A percentile compares a stretch with the other conserved stretches of the same genome.
Evolutionary conservation across 1,284 basidiomycete genomes (phyloP).

Genomic region (Serendipita sp.): DNA sequence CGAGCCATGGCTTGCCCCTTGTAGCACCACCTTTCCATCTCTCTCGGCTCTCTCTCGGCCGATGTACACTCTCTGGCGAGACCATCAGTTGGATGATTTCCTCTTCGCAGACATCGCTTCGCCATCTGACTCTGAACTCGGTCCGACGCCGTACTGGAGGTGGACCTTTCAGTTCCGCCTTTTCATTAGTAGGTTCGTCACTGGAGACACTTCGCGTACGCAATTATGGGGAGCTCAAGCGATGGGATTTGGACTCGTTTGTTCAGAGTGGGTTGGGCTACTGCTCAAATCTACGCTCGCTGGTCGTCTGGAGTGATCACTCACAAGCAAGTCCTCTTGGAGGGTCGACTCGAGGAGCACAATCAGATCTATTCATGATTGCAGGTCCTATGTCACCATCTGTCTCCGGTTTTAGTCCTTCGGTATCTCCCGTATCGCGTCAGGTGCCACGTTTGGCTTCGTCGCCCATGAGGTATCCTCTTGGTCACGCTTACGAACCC

Average conservation of each 20-base stretch:
- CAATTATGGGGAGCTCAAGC: background rate
- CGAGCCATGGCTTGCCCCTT: background rate
- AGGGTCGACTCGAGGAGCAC: background rate
- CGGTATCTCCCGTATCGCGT: background rate
- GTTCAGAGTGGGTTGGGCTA: background rate
- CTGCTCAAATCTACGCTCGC: background rate
- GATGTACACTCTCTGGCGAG: slow-evolving; percentile 3
- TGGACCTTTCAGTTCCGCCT: background rate
- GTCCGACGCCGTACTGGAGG: background rate
- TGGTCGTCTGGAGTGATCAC: background rate
- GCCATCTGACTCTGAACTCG: background rate
- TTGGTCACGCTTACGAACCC: background rate
- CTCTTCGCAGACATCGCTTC: background rate
- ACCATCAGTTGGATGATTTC: background rate
- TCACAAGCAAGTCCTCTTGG: background rate
- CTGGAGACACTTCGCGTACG: background rate
- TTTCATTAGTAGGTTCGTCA: background rate
- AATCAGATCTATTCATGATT: too few species aligned
- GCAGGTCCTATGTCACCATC: too few species aligned
- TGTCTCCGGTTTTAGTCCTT: too few species aligned
- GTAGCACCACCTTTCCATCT: background rate
- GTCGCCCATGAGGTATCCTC: background rate
- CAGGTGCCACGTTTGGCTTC: background rate
- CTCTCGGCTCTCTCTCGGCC: background rate
- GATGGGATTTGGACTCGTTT: background rate